Percentiles rank a stretch among this genome's conserved stretches.
These are phyloP conservation scores for Daldinia decipiens DNA, from an alignment of 495 filamentous ascomycete genomes.

Conservation along the genomic window DNA sequence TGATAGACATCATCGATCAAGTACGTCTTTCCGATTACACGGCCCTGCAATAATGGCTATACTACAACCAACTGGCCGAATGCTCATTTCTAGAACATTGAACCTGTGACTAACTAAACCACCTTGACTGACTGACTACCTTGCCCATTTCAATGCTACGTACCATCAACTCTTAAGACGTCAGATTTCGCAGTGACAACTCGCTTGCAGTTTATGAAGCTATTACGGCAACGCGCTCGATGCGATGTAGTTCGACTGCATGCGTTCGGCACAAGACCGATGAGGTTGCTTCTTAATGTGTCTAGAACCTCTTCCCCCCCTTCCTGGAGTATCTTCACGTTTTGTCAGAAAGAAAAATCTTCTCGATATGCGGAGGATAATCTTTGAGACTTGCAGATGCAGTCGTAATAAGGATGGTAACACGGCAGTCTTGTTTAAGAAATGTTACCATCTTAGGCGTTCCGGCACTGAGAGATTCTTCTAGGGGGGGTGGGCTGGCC, in stretches of 20 bases:
- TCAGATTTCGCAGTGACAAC: constrained; percentile 18
- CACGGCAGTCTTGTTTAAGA: constrained; percentile 30
- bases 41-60: not conserved
- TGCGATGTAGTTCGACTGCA: constrained; percentile 5
- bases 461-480: constrained; percentile 25
- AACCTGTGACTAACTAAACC: constrained; percentile 6
- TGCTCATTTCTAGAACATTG: constrained; percentile 8
- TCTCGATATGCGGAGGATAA: constrained; percentile 7
- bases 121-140: not conserved
- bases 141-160: not conserved
- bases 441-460: constrained; percentile 35
- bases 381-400: constrained; percentile 33
- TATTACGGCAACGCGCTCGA: constrained; percentile 8
- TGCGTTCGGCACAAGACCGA: constrained; percentile 14
- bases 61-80: constrained; percentile 31
- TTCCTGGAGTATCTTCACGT: constrained; percentile 15
- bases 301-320: constrained; percentile 13
- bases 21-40: constrained; percentile 11
- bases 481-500: constrained; percentile 10
- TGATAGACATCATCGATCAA: constrained; percentile 26
- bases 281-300: constrained; percentile 2
- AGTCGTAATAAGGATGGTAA: constrained; percentile 33
- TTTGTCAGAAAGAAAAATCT: constrained; percentile 20
- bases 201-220: constrained; percentile 18
- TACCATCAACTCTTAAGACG: constrained; percentile 18